phyloP scores from a whole-genome alignment of 495 filamentous ascomycete species.

The Monascus purpureus region DNA sequence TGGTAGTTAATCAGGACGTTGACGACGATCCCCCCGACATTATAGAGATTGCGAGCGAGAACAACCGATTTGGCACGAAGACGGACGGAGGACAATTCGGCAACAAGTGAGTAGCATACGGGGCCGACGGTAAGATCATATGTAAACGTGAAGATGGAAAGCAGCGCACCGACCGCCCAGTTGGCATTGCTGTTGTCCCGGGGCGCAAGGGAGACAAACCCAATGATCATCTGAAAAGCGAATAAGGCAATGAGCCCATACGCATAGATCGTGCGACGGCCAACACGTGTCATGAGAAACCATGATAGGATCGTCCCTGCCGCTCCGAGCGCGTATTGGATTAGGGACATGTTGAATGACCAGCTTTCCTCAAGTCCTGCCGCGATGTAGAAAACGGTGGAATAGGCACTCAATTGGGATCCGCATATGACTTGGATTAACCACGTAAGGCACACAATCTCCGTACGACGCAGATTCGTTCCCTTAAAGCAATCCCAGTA shows the following conservation, averaged over 20 bases:
- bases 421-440: constrained; percentile 58
- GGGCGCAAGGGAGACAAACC: constrained; percentile 47
- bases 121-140: constrained; percentile 60
- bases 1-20: constrained; percentile 53
- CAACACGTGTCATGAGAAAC: constrained; percentile 48
- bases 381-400: constrained; percentile 53
- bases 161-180: constrained; percentile 33
- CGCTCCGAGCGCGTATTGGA: constrained; percentile 51
- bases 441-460: constrained; percentile 55
- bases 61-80: constrained; percentile 55
- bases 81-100: constrained; percentile 49
- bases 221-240: constrained; percentile 45
- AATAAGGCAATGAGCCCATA: constrained; percentile 44
- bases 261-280: constrained; percentile 51
- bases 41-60: constrained; percentile 50
- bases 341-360: constrained; percentile 52
- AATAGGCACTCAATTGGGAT: constrained; percentile 55
- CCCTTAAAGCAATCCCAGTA: constrained; percentile 59
- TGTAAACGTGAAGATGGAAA: constrained; percentile 48
- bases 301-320: constrained; percentile 50
- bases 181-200: constrained; percentile 16
- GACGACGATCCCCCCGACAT: constrained; percentile 46
- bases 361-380: constrained; percentile 42
- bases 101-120: constrained; percentile 56
- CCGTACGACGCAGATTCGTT: constrained; percentile 50